Evolutionary conservation across 139 green algal species (phyloP), one percentile per base, ranked within the genome.

Genomic region (Penium margaritaceum): DNA sequence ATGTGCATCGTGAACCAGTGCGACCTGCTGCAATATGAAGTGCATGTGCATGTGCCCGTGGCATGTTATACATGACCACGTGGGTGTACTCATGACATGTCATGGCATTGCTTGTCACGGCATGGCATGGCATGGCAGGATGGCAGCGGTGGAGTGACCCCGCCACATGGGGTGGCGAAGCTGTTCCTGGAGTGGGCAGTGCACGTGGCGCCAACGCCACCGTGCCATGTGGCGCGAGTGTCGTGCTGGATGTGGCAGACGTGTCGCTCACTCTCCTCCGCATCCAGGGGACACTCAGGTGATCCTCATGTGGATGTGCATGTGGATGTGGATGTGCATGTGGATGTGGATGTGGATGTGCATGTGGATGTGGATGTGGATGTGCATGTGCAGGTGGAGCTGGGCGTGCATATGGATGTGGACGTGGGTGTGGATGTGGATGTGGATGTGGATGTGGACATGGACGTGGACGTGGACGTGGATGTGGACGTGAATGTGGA

Each of bases 101-200:
- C n/a, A n/a, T n/a, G n/a, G n/a, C n/a, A n/a, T n/a, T n/a, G n/a
- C n/a, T n/a, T n/a, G n/a, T n/a, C n/a, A n/a, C n/a, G n/a, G n/a
- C n/a, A n/a, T n/a, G n/a, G n/a, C n/a, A n/a, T n/a, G n/a, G 66
- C 66, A 74, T 38, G 15, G 66, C 66, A 74, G 66, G 15, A 6
- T 74, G 67, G 39, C 14, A 64, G 66, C 24, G 30, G 66, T 74
- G 66, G 66, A 74, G 66, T 41, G 30, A 36, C 41, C 17, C 66
- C 27, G 43, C 66, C 17, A 74, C 66, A 41, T 74, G 66, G 66
- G 32, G 32, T 15, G 30, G 24, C 21, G 66, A 27, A 2, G 39
- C 1, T 15, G 47, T 74, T 17, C 66, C 43, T 38, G 66, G 66
- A 17, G 24, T 32, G 33, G 53, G 68, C n/a, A 15, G 2, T 24